phyloP scores from a whole-genome alignment of 352 stramenopile genomes.

The Phytophthora europaea region DNA sequence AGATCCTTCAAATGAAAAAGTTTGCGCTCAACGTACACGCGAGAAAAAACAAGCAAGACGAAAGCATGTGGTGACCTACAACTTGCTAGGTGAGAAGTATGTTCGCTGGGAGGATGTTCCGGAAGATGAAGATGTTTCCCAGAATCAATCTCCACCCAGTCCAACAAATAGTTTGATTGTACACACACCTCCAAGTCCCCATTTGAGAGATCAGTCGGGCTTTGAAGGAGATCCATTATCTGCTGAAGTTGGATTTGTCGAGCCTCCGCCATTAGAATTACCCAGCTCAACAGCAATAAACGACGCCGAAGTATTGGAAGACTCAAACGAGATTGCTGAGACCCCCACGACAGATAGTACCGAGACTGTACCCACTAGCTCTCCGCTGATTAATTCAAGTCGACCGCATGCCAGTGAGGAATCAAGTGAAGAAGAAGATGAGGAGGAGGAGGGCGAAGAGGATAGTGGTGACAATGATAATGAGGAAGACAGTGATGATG shows the following conservation, averaged over 20 bases:
- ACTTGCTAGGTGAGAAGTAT: conserved; percentile 72
- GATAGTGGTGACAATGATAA: background rate
- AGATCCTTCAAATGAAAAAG: conserved; percentile 16
- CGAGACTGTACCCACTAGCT: background rate
- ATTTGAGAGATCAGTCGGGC: background rate
- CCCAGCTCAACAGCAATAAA: background rate
- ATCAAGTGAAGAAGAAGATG: conserved; percentile 3
- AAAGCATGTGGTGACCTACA: conserved; percentile 68
- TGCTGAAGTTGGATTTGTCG: background rate
- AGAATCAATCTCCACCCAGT: conserved; percentile 22
- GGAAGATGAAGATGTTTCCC: background rate
- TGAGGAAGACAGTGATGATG: background rate
- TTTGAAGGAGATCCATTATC: conserved; percentile 1
- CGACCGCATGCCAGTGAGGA: background rate
- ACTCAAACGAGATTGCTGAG: background rate
- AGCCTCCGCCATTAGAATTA: background rate
- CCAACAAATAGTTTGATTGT: conserved; percentile 24
- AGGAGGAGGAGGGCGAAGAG: background rate
- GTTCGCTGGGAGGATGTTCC: conserved; percentile 55
- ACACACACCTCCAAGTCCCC: conserved; percentile 28
- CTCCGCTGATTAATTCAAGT: background rate
- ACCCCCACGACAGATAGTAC: background rate
- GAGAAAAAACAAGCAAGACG: conserved; percentile 36
- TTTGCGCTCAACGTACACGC: conserved; percentile 28
- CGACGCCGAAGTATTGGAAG: background rate